These are phyloP conservation scores for Verticillium isaacii DNA, from an alignment of 2,329 filamentous ascomycete genomes.

Conservation along the genomic window DNA sequence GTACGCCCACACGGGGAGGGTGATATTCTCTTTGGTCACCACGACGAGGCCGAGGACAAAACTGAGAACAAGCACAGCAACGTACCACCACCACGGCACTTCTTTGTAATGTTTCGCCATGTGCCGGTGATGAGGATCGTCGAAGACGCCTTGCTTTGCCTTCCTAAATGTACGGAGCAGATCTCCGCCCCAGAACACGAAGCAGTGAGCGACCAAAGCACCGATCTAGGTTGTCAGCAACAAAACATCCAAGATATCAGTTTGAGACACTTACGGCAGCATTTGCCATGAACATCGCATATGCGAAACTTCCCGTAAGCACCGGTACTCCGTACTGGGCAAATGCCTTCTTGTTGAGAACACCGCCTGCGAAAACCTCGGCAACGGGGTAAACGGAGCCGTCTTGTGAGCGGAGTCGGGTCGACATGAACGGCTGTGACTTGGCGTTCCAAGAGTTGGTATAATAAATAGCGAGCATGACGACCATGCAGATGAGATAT, in stretches of 20 bases:
- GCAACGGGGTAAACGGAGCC: conserved; percentile 34
- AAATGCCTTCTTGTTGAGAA: conserved; percentile 37
- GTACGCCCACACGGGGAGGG: conserved; percentile 42
- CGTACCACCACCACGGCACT: conserved; percentile 43
- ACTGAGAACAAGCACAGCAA: conserved; percentile 31
- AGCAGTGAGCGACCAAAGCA: conserved; percentile 45
- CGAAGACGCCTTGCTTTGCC: conserved; percentile 34
- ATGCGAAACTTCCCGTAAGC: conserved; percentile 45
- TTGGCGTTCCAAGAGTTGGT: conserved; percentile 40
- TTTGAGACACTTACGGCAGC: conserved; percentile 37
- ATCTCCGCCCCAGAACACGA: conserved; percentile 52
- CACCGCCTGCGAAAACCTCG: conserved; percentile 32
- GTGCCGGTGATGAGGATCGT: conserved; percentile 46
- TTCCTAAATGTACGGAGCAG: conserved; percentile 41
- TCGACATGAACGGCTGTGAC: conserved; percentile 51
- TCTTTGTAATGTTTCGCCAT: conserved; percentile 51
- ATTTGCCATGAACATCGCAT: conserved; percentile 51
- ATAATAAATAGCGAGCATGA: conserved; percentile 49
- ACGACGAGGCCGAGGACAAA: conserved; percentile 43
- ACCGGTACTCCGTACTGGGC: conserved; percentile 38
- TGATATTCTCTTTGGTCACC: conserved; percentile 39
- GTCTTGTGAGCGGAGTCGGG: conserved; percentile 32
- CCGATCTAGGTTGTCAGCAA: conserved; percentile 36
- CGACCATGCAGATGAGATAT: conserved; percentile 40
- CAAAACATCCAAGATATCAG: conserved; percentile 5